Evolutionary conservation across 2,329 filamentous ascomycete species (phyloP).

Genomic region (Cladosporium sp.): DNA sequence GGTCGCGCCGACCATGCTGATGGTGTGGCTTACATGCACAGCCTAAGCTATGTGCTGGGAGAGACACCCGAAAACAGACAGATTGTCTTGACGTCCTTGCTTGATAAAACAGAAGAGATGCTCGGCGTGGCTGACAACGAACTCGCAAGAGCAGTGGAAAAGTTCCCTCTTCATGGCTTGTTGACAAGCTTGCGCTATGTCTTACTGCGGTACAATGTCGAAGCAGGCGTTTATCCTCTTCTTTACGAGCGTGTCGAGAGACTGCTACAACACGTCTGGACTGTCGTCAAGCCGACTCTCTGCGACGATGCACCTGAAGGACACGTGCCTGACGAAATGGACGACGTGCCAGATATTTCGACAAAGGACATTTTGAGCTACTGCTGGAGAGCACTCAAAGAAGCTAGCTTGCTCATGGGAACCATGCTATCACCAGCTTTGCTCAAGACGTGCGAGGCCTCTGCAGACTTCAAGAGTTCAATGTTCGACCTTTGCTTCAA

Average conservation of each 20-base stretch:
- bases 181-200: constrained; percentile 32
- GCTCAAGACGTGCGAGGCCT: neutral
- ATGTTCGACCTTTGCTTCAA: constrained; percentile 63
- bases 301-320: constrained; percentile 96
- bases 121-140: constrained; percentile 60
- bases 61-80: neutral
- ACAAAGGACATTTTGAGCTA: constrained; percentile 92
- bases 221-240: constrained; percentile 39
- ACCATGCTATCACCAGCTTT: constrained; percentile 6
- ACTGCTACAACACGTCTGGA: constrained; percentile 65
- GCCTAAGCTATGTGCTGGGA: constrained; percentile 57
- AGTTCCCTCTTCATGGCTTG: constrained; percentile 42
- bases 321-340: constrained; percentile 72
- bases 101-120: constrained; percentile 58
- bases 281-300: constrained; percentile 67
- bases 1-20: constrained; percentile 90
- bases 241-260: constrained; percentile 37
- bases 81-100: constrained; percentile 20
- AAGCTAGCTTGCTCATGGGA: constrained; percentile 66
- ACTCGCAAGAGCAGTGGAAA: constrained; percentile 56
- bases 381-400: constrained; percentile 91
- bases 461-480: constrained; percentile 6
- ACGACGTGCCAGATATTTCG: constrained; percentile 65
- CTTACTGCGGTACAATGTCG: constrained; percentile 5
- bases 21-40: constrained; percentile 74